Percentiles rank a stretch among this genome's conserved stretches.
These are phyloP conservation scores for Triticum timopheevii DNA, from an alignment of 176 grass and related monocot species.

Conservation along the genomic window DNA sequence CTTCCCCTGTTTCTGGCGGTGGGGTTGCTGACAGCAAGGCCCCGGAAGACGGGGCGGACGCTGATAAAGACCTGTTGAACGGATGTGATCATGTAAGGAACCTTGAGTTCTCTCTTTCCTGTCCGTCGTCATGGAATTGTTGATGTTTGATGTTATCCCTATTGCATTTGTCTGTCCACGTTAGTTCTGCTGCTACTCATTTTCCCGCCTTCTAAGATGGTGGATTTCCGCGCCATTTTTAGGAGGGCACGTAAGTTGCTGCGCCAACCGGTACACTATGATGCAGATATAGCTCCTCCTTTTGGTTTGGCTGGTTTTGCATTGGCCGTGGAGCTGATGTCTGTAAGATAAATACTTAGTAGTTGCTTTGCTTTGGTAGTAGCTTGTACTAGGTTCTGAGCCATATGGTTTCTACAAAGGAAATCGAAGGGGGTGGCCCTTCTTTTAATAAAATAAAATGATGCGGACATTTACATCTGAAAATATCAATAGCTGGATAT, in stretches of 20 bases:
- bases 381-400: too few relatives aligned
- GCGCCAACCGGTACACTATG: background rate
- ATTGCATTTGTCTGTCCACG: background rate
- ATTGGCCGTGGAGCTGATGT: too few relatives aligned
- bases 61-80: background rate
- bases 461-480: background rate
- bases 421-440: too few relatives aligned
- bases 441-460: too few relatives aligned
- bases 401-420: too few relatives aligned
- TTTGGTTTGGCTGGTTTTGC: too few relatives aligned
- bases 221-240: background rate
- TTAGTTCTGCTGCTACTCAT: background rate
- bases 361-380: too few relatives aligned
- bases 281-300: background rate
- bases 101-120: background rate
- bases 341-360: too few relatives aligned
- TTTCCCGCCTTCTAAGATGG: background rate
- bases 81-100: slow-evolving; percentile 43
- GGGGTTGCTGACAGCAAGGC: background rate
- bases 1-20: slow-evolving; percentile 20
- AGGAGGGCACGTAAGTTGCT: background rate
- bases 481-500: background rate
- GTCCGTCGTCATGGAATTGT: background rate
- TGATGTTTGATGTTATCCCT: background rate
- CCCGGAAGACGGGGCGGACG: background rate